Conservation (phyloP, 2,329 filamentous ascomycete genomes). For the Periconia digitata region DNA sequence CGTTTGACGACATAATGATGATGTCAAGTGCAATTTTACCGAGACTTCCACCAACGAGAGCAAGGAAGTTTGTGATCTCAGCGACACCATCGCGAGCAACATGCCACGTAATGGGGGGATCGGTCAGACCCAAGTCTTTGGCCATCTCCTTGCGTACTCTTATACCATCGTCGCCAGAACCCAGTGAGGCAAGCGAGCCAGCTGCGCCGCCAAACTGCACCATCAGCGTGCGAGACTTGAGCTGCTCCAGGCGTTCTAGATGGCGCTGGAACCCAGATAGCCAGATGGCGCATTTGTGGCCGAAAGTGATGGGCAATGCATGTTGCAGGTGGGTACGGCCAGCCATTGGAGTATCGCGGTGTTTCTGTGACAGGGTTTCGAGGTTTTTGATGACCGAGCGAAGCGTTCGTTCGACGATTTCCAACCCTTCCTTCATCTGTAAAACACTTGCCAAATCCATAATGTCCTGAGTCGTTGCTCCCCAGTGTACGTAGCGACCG, state of each 20-base stretch:
- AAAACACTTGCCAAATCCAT: conserved; percentile 59
- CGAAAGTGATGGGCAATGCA: conserved; percentile 59
- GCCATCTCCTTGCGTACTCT: conserved; percentile 54
- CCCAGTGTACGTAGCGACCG: conserved; percentile 58
- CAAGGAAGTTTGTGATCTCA: conserved; percentile 57
- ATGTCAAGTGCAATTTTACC: conserved; percentile 60
- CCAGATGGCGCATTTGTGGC: conserved; percentile 61
- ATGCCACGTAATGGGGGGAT: conserved; percentile 61
- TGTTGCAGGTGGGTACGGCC: conserved; percentile 61
- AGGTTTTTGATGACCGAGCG: conserved; percentile 48
- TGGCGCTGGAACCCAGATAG: conserved; percentile 55
- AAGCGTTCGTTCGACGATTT: conserved; percentile 51
- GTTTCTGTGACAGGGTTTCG: conserved; percentile 45
- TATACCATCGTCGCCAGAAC: conserved; percentile 50
- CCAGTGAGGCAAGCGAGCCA: conserved; percentile 57
- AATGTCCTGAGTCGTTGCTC: conserved; percentile 62
- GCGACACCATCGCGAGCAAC: conserved; percentile 57
- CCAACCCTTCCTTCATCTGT: conserved; percentile 55
- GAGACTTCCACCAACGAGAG: conserved; percentile 55
- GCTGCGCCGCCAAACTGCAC: conserved; percentile 61
- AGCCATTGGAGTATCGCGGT: conserved; percentile 59
- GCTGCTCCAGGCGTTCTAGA: conserved; percentile 49
- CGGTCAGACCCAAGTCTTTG: conserved; percentile 48
- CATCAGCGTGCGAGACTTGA: conserved; percentile 51
- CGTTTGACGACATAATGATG: conserved; percentile 61